A percentile compares a stretch with the other conserved stretches of the same genome.
Conservation (phyloP, 176 grass and related monocot genomes). For the Bolboschoenus planiculmis region DNA sequence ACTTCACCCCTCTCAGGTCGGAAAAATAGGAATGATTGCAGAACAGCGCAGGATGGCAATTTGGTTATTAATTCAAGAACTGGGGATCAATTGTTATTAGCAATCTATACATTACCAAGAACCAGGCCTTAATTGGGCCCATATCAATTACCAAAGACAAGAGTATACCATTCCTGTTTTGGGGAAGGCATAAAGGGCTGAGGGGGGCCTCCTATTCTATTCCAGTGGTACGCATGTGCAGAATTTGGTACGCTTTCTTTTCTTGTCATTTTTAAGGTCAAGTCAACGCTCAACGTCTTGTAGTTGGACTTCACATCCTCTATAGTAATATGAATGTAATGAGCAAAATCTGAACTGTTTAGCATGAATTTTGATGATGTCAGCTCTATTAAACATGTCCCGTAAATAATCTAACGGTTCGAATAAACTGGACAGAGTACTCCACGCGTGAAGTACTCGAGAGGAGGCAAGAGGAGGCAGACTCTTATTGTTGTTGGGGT, state of each 20-base stretch:
- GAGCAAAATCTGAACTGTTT: too few species aligned
- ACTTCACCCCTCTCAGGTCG: background rate
- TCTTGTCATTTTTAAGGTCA: background rate
- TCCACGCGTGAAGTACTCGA: too few species aligned
- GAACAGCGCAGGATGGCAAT: background rate
- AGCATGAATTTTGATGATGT: too few species aligned
- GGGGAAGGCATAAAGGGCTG: slow-evolving; percentile 3
- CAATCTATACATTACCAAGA: background rate
- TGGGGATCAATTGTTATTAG: background rate
- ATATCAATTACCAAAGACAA: background rate
- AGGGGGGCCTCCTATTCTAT: background rate
- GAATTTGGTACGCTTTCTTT: background rate
- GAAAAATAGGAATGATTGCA: background rate
- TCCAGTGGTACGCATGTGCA: background rate
- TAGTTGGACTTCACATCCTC: too few species aligned
- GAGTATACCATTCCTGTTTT: background rate
- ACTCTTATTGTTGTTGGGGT: background rate
- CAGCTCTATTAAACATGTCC: too few species aligned
- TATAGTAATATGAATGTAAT: too few species aligned
- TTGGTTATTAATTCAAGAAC: background rate
- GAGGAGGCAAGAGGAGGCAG: too few species aligned
- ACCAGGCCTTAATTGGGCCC: background rate
- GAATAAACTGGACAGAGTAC: too few species aligned
- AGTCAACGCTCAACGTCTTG: too few species aligned
- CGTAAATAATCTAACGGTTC: too few species aligned